Percentiles rank a stretch among this genome's conserved stretches.
phyloP scores from a whole-genome alignment of 768 basidiomycete genomes.

The Dacryopinax spathularia region DNA sequence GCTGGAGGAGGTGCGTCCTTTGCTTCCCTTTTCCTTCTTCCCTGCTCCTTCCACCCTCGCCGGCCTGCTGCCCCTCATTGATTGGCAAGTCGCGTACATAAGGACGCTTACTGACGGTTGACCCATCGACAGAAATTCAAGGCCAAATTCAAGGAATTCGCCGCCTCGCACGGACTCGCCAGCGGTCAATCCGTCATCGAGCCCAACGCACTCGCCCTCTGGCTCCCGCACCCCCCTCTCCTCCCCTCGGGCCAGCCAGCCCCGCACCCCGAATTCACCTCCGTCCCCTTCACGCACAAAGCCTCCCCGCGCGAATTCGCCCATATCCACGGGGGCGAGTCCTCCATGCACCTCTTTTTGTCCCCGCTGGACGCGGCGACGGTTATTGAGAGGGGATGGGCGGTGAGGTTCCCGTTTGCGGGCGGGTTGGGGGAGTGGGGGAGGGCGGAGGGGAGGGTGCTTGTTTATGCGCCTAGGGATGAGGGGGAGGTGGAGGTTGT shows the following conservation, averaged over 20 bases:
- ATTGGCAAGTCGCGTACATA: no score
- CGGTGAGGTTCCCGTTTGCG: background rate
- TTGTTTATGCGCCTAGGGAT: background rate
- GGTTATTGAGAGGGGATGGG: background rate
- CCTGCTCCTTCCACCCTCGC: no score
- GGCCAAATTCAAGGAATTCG: background rate
- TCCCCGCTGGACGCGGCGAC: background rate
- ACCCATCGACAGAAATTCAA: background rate
- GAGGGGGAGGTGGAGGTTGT: background rate
- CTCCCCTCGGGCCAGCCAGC: background rate
- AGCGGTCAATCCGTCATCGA: background rate
- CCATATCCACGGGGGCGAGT: background rate
- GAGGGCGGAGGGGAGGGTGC: background rate
- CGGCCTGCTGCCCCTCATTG: no score
- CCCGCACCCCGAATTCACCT: background rate
- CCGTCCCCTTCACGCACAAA: background rate
- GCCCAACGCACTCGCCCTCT: background rate
- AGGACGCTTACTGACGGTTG: background rate
- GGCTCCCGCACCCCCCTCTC: background rate
- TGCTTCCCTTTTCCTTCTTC: background rate
- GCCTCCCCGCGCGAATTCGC: background rate
- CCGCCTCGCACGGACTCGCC: background rate
- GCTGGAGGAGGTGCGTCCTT: background rate
- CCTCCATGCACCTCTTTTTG: background rate
- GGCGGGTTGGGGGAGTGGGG: background rate